Evolutionary conservation across 75 land plant genomes (phyloP).

Genomic region (Larix kaempferi): DNA sequence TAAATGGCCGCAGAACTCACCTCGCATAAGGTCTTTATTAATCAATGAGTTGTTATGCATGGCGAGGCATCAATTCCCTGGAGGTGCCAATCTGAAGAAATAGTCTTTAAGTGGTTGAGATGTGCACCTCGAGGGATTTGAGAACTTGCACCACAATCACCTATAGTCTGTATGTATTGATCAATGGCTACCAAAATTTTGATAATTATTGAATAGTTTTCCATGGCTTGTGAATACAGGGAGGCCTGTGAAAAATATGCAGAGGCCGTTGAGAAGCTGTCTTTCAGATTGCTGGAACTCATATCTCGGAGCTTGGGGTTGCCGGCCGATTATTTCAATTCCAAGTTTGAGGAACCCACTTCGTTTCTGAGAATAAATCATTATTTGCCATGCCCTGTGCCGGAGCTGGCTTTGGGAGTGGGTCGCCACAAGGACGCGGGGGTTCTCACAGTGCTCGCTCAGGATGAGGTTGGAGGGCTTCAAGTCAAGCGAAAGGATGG

Average conservation of each 20-base stretch:
- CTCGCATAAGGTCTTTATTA: no score
- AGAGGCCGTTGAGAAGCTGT: constrained; percentile 43
- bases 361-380: constrained; percentile 60
- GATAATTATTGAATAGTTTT: no score
- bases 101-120: no score
- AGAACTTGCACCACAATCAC: no score
- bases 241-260: constrained; percentile 60
- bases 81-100: no score
- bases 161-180: no score
- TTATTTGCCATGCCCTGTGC: constrained; percentile 76
- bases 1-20: no score
- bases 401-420: constrained; percentile 74
- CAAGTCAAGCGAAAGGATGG: constrained; percentile 65
- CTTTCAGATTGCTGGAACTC: constrained; percentile 58
- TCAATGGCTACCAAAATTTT: no score
- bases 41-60: no score
- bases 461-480: constrained; percentile 81
- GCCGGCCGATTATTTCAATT: constrained; percentile 30
- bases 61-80: no score
- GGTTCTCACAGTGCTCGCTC: constrained; percentile 61
- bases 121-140: no score
- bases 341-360: constrained; percentile 44
- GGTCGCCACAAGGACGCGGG: constrained; percentile 81
- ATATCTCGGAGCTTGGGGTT: constrained; percentile 57
- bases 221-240: no score